Evolutionary conservation across 495 filamentous ascomycete genomes (phyloP), one percentile per base, ranked within the genome.

Genomic region (Tetracladium marchalianum): DNA sequence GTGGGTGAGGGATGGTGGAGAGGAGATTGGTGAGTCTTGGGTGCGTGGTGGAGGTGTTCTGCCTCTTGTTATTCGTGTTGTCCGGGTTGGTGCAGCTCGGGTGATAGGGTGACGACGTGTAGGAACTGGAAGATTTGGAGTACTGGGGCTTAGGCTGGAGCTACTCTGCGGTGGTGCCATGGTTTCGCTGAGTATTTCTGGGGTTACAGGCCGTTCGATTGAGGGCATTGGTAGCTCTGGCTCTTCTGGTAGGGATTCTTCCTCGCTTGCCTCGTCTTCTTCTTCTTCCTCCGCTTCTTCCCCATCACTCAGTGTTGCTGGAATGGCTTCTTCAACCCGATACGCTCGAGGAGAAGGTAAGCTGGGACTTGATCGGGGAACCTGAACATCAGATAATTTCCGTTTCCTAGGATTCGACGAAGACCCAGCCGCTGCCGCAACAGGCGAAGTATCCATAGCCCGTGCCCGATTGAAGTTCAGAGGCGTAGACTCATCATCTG

Each of bases 401-500:
- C 64, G 57, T 43, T 67, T 67, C 42, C 62, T 49, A 1, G 64
- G 54, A 40, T 54, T 60, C 5, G 62, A 58, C 6, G 52, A 50
- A 3, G 47, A 42, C 31, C 15, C 11, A 38, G 31, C 42, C 22
- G 39, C 42, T 17, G 39, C 17, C 34, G 52, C 3, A 27, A 27
- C 22, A 17, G 51, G 44, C 4, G 56, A 54, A 19, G 19, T 42
- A 2, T 27, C 39, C 37, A 46, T 38, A 27, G 40, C 34, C 19
- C 37, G 42, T 11, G 35, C 43, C 60, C 58, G 49, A 1, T 66
- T 58, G 17, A 68, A 47, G 49, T 76, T 70, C 45, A 83, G 56
- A 1, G 80, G 80, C 17, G 80, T 84, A 33, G 80, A 83, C 57
- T 82, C 79, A 57, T 79, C 78, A 35, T 82, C 73, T 0, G 80